Percentiles rank a stretch among this genome's conserved stretches.
phyloP scores from a whole-genome alignment of 164 flowering plant genomes.

The Amborella trichopoda region DNA sequence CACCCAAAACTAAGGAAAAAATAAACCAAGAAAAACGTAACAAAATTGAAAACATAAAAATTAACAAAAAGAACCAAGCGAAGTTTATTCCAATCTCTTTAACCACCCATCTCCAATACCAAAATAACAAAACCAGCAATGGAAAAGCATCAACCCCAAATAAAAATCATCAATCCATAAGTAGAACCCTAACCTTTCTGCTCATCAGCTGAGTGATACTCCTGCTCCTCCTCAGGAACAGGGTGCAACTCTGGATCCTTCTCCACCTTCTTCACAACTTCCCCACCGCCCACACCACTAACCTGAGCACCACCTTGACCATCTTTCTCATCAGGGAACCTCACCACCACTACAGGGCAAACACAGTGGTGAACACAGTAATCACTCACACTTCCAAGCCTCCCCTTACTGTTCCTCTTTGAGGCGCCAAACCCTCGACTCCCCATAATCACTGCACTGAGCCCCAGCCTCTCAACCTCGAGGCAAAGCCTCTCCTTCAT shows the following conservation, averaged over 20 bases:
- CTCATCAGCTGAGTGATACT: slow-evolving; percentile 38
- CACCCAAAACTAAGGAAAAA: too few relatives aligned
- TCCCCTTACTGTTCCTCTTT: slow-evolving; percentile 22
- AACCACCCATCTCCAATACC: background rate
- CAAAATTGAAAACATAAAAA: too few relatives aligned
- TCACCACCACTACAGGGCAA: slow-evolving; percentile 80
- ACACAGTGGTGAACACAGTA: slow-evolving; percentile 78
- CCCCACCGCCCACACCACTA: background rate
- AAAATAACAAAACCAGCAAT: background rate
- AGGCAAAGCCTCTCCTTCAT: slow-evolving; percentile 73
- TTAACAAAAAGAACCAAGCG: background rate
- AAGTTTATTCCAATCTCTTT: background rate
- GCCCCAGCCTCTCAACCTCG: slow-evolving; percentile 71
- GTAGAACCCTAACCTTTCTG: slow-evolving; percentile 13
- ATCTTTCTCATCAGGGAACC: slow-evolving; percentile 42
- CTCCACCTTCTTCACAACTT: background rate
- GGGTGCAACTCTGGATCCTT: slow-evolving; percentile 20
- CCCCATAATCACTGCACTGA: slow-evolving; percentile 76
- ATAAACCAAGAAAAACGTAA: too few relatives aligned
- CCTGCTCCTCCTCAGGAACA: slow-evolving; percentile 37
- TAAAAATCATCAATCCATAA: background rate
- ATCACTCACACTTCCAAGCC: slow-evolving; percentile 76
- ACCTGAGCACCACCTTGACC: slow-evolving; percentile 6
- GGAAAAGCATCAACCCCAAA: background rate
- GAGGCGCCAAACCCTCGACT: slow-evolving; percentile 67